Percentiles rank a stretch among this genome's conserved stretches.
These are phyloP conservation scores for Trichomonascaceae sp. DNA, from an alignment of 1,139 yeast species.

Conservation along the genomic window DNA sequence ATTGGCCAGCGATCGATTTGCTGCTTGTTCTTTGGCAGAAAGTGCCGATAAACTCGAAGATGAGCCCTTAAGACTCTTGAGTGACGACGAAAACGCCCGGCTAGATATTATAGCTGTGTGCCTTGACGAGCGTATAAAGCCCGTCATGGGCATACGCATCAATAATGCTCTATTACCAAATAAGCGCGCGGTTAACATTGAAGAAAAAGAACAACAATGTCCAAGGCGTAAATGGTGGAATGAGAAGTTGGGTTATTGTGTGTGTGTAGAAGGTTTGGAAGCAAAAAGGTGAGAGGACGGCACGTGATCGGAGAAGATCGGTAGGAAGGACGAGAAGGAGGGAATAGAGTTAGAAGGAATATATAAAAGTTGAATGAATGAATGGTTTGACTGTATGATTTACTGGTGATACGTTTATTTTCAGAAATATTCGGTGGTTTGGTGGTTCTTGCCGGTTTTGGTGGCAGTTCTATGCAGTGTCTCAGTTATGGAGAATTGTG, in stretches of 20 bases:
- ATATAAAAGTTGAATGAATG: too few relatives aligned
- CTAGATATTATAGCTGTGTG: background rate
- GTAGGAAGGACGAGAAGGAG: too few relatives aligned
- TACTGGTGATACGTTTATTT: too few relatives aligned
- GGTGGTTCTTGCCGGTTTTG: too few relatives aligned
- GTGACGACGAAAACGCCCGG: background rate
- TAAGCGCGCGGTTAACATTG: background rate
- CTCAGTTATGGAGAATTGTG: too few relatives aligned
- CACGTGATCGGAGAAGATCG: background rate
- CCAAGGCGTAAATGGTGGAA: too few relatives aligned
- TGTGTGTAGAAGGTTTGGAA: background rate
- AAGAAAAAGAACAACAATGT: background rate
- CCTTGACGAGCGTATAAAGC: background rate
- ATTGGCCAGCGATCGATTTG: conserved; percentile 65
- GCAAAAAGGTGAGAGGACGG: background rate
- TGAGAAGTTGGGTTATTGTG: background rate
- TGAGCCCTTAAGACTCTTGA: background rate
- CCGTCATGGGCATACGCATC: background rate
- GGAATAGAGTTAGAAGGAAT: too few relatives aligned
- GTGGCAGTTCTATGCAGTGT: too few relatives aligned
- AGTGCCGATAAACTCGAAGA: conserved; percentile 4
- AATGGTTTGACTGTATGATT: too few relatives aligned
- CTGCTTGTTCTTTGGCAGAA: conserved; percentile 57
- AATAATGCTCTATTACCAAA: background rate
- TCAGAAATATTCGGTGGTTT: too few relatives aligned